These are phyloP conservation scores for Dictyostelium capitatum DNA, from an alignment of 78 protist genomes.

Conservation along the genomic window DNA sequence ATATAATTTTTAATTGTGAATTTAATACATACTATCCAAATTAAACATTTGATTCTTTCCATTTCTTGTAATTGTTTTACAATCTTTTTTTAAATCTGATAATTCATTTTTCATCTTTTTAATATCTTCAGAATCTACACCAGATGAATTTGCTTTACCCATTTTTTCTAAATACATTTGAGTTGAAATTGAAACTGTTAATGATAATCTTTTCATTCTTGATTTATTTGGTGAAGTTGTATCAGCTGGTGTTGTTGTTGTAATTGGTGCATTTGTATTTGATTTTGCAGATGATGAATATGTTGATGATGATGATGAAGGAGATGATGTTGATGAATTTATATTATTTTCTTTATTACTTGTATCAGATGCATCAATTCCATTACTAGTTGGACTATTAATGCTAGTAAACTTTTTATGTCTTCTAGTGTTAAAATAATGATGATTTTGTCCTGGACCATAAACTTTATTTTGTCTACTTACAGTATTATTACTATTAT, in stretches of 20 bases:
- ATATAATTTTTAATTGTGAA: neutral
- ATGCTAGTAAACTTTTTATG: constrained; percentile 5
- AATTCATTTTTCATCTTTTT: constrained; percentile 25
- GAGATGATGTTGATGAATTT: neutral
- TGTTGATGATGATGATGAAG: neutral
- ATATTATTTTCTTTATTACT: constrained; percentile 8
- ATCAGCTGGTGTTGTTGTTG: neutral
- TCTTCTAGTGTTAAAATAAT: constrained; percentile 22
- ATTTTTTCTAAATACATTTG: constrained; percentile 72
- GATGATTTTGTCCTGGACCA: neutral
- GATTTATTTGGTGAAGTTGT: constrained; percentile 41
- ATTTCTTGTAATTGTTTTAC: constrained; percentile 2
- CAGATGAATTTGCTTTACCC: neutral
- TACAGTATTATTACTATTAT: neutral
- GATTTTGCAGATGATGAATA: neutral
- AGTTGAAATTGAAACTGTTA: constrained; percentile 70
- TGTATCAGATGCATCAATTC: neutral
- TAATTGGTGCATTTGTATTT: constrained; percentile 5
- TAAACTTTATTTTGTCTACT: neutral
- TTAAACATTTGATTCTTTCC: constrained; percentile 6
- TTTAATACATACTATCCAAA: constrained; percentile 12
- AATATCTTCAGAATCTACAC: constrained; percentile 46
- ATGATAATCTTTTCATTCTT: constrained; percentile 57
- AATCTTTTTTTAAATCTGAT: constrained; percentile 42
- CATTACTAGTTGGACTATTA: neutral